Conservation (phyloP, 768 basidiomycete species). For the Zangia roseola region DNA sequence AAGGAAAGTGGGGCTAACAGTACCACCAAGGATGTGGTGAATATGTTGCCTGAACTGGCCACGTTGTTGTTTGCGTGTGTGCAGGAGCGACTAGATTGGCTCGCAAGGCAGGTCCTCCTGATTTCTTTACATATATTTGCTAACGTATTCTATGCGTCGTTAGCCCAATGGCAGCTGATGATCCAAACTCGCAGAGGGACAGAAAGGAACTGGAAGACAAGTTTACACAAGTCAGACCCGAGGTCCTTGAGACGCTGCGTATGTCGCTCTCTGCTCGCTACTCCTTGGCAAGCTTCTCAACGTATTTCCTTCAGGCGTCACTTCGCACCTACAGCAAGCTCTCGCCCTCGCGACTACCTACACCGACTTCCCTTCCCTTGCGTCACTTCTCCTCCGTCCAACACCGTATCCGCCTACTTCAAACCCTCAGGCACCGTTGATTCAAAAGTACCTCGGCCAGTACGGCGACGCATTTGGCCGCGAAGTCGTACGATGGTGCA, state of each 20-base stretch:
- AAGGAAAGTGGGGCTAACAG: constrained; percentile 10
- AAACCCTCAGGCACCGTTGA: constrained; percentile 61
- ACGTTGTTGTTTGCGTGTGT: constrained; percentile 61
- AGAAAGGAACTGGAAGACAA: constrained; percentile 58
- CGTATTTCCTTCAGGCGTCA: constrained; percentile 46
- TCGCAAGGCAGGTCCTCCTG: constrained; percentile 46
- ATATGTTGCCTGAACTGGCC: constrained; percentile 66
- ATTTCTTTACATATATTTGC: not conserved
- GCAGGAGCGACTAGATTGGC: constrained; percentile 68
- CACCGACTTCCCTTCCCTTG: constrained; percentile 82
- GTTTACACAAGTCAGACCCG: constrained; percentile 71
- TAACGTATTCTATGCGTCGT: not conserved
- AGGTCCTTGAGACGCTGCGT: constrained; percentile 81
- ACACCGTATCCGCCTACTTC: constrained; percentile 59
- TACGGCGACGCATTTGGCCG: constrained; percentile 83
- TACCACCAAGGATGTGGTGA: constrained; percentile 38
- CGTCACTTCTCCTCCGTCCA: constrained; percentile 74
- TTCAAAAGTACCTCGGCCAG: constrained; percentile 70
- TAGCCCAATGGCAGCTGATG: constrained; percentile 47
- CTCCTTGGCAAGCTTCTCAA: not conserved
- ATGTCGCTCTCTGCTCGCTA: constrained; percentile 25
- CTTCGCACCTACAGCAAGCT: constrained; percentile 65
- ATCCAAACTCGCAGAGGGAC: constrained; percentile 53
- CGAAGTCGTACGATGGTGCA: constrained; percentile 92
- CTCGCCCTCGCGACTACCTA: constrained; percentile 86